Percentiles rank a stretch among this genome's conserved stretches.
Evolutionary conservation across 2,329 filamentous ascomycete species (phyloP).

Genomic region (Cercospora nicotianae): DNA sequence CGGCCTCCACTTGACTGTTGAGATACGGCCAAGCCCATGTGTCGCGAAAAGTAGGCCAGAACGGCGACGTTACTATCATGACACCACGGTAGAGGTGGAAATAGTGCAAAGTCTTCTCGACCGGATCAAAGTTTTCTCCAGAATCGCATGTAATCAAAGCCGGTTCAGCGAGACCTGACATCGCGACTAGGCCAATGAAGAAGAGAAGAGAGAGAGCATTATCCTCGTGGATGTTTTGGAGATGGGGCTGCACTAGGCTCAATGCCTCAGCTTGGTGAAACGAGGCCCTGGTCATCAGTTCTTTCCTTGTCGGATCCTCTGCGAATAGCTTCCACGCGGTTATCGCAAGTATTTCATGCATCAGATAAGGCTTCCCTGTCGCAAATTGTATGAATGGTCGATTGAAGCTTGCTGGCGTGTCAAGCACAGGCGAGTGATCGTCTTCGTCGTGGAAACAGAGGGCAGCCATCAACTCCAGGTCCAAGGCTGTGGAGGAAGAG

Average conservation of each 20-base stretch:
- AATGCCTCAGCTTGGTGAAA: background rate
- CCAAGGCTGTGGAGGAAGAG: background rate
- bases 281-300: background rate
- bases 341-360: background rate
- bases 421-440: background rate
- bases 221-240: background rate
- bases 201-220: background rate
- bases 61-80: background rate
- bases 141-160: background rate
- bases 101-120: background rate
- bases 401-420: background rate
- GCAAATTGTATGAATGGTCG: background rate
- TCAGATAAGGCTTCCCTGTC: background rate
- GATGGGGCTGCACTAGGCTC: background rate
- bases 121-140: background rate
- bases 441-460: background rate
- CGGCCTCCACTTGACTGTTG: background rate
- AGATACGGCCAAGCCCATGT: background rate
- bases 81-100: background rate
- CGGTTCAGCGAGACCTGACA: background rate
- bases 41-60: background rate
- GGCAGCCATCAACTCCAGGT: background rate
- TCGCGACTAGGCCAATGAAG: background rate
- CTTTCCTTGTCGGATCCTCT: background rate
- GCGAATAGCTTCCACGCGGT: background rate